Evolutionary conservation across 306 rosid species (phyloP).

Genomic region (Lablab purpureus): DNA sequence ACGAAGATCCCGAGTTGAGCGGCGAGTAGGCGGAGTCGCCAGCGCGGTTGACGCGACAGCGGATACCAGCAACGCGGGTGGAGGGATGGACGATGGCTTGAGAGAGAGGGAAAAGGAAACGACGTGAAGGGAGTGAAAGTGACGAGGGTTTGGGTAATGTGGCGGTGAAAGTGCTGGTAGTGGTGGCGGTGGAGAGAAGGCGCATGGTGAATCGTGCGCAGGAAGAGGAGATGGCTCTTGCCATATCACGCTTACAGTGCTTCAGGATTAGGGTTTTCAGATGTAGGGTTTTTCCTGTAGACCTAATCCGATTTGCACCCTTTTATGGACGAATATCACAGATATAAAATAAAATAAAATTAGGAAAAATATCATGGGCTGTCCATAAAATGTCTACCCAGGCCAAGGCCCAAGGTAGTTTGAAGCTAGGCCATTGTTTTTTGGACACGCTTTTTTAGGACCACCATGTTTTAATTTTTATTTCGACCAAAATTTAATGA

Average conservation of each 20-base stretch:
- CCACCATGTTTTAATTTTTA: too few species aligned
- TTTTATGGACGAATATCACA: not conserved
- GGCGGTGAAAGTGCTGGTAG: constrained; percentile 30
- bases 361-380: not conserved
- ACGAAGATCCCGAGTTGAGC: constrained; percentile 65
- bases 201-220: constrained; percentile 43
- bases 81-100: constrained; percentile 45
- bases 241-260: constrained; percentile 8
- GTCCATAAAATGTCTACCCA: not conserved
- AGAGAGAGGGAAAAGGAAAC: constrained; percentile 49
- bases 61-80: constrained; percentile 58
- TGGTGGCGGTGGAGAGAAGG: constrained; percentile 40
- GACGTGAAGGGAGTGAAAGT: constrained; percentile 9
- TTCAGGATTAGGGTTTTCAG: not conserved
- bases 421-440: not conserved
- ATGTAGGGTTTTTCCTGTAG: not conserved
- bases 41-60: constrained; percentile 75
- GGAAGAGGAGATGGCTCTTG: constrained; percentile 42
- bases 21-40: constrained; percentile 87
- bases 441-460: too few species aligned
- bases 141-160: constrained; percentile 6
- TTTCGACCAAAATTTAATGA: too few species aligned
- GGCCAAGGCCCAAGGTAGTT: not conserved
- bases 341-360: not conserved
- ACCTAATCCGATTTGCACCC: not conserved